These are phyloP conservation scores for Aspergillus campestris DNA, from an alignment of 495 filamentous ascomycete species.

Conservation along the genomic window DNA sequence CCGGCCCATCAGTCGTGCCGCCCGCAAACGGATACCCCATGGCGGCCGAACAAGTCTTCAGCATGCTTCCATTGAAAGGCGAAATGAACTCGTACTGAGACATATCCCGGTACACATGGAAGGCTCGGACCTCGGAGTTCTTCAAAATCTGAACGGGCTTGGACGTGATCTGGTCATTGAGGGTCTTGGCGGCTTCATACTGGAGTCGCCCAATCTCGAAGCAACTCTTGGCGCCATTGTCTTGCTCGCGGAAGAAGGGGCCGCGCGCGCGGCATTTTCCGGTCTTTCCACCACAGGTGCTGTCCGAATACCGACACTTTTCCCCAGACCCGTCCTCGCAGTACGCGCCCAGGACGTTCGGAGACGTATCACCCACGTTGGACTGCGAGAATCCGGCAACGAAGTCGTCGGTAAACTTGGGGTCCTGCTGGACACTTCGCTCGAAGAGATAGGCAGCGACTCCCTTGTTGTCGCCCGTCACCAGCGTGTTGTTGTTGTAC, in stretches of 20 bases:
- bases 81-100: constrained; percentile 64
- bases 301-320: constrained; percentile 61
- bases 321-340: constrained; percentile 67
- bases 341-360: constrained; percentile 80
- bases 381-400: constrained; percentile 93
- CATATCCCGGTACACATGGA: constrained; percentile 71
- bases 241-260: constrained; percentile 63
- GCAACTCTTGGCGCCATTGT: constrained; percentile 64
- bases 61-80: constrained; percentile 60
- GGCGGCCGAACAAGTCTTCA: constrained; percentile 80
- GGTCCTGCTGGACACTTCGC: constrained; percentile 49
- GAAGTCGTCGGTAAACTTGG: constrained; percentile 55
- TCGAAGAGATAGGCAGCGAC: constrained; percentile 86
- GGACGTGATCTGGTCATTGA: constrained; percentile 48
- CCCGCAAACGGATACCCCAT: constrained; percentile 91
- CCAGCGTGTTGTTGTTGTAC: constrained; percentile 85
- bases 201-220: constrained; percentile 65
- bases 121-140: constrained; percentile 52
- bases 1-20: constrained; percentile 89
- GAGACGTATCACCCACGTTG: constrained; percentile 87
- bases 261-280: constrained; percentile 80
- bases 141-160: constrained; percentile 41
- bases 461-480: constrained; percentile 94
- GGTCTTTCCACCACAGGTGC: constrained; percentile 68
- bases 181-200: constrained; percentile 51